A percentile compares a stretch with the other conserved stretches of the same genome.
Evolutionary conservation across 768 basidiomycete species (phyloP).

Genomic region (Panus rudis): DNA sequence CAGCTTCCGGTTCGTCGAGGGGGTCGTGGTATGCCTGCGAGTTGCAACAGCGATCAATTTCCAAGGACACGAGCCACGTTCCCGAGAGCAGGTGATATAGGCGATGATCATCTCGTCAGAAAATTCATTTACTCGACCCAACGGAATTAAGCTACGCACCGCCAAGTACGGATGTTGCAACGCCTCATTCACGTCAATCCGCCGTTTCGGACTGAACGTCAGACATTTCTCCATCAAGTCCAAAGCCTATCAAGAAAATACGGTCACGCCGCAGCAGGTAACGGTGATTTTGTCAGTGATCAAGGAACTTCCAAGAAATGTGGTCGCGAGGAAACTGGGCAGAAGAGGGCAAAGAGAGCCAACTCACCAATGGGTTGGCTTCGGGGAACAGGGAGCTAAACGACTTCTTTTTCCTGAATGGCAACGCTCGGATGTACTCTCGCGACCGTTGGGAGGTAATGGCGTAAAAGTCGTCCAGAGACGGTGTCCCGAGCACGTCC

Average conservation of each 20-base stretch:
- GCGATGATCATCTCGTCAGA: too few species aligned
- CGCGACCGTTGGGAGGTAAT: conserved; percentile 75
- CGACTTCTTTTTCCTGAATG: conserved; percentile 75
- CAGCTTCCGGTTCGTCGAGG: conserved; percentile 80
- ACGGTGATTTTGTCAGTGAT: background rate
- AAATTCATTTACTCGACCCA: too few species aligned
- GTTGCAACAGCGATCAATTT: conserved; percentile 1
- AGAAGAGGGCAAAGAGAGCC: conserved; percentile 14
- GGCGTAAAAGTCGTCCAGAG: conserved; percentile 91
- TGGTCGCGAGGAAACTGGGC: conserved; percentile 14
- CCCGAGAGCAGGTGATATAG: too few species aligned
- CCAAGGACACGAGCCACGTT: too few species aligned
- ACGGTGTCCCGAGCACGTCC: conserved; percentile 87
- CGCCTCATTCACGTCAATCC: conserved; percentile 84
- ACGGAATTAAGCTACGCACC: too few species aligned
- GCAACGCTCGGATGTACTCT: conserved; percentile 84
- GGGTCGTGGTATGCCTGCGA: conserved; percentile 85
- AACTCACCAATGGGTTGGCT: conserved; percentile 54
- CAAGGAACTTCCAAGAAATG: background rate
- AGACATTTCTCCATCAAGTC: conserved; percentile 77
- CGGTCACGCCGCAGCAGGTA: background rate
- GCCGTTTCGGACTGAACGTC: conserved; percentile 79
- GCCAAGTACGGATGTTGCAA: conserved; percentile 85
- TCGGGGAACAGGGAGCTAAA: conserved; percentile 67
- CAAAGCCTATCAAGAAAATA: conserved; percentile 40